Evolutionary conservation across 2,329 filamentous ascomycete species (phyloP), one percentile per base, ranked within the genome.

Genomic region (Cordyceps fumosorosea): DNA sequence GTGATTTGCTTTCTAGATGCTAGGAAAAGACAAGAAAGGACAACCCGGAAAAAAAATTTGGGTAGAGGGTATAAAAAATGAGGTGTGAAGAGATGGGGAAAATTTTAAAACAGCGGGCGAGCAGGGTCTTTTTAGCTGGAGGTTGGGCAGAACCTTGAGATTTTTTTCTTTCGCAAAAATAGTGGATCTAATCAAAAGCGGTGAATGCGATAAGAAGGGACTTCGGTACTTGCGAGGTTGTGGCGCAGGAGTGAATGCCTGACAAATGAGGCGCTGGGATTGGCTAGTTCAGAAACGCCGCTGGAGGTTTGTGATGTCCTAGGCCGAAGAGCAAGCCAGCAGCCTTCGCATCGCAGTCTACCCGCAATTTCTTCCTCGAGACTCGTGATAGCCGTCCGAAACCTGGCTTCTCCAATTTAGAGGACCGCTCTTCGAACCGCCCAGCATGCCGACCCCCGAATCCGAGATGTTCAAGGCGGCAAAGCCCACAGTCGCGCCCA

Each of bases 401-500:
- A 56, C 22, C 14, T 16, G 42, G 51, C 29, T 22, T 22, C 14
- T 42, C 11, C 4, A 44, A 44, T 20, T 3, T 5, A 50, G 1
- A 53, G 60, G 45, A n/a, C 20, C 10, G 12, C 1, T 32, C 26
- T 20, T 48, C 50, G 20, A 14, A 54, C 6, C 40, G 12, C 45
- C 1, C 60, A 54, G 53, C 18, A 93, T 93, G 88, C 90, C 90
- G 69, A 93, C 89, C 26, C 89, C 90, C 75, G 90, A 95, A 76
- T 93, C 90, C 72, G 86, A 83, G 70, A 82, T 85, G 72, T 95
- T 93, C 81, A 85, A 91, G 77, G 89, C 88, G 68, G 89, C 89
- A 78, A 95, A 95, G 82, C 90, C 91, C 64, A 86, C 83, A 66
- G 91, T 95, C 62, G 82, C 89, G 65, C 88, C 90, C 42, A 92